Base-by-base conservation (phyloP, 768 basidiomycete species). In the Tylopilus subfusipes region DNA sequence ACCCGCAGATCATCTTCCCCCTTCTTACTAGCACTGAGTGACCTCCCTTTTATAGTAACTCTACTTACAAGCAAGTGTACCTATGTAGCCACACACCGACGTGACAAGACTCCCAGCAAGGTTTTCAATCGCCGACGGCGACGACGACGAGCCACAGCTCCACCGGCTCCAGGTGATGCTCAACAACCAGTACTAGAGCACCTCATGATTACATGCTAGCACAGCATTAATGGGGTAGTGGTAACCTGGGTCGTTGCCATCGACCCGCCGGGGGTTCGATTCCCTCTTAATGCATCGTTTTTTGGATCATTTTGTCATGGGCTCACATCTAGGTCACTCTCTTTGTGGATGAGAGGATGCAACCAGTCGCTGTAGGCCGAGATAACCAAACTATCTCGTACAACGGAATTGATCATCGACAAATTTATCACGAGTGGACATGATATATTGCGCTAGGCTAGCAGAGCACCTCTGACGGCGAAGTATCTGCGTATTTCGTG, bases 191-290 rank as follows among this genome's bases (percentile, higher is more conserved):
- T 7, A 6, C 6, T 36, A 18, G 36, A 36, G 36, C n/a, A 7
- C 36, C 18, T 4, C 6, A 8, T 8, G 38, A 3, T 2, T 19
- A 8, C 19, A 3, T 10, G 8, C 25, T 3, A 24, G 31, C 82
- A 83, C 79, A 14, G 75, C 79, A 80, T 80, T 76, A 80, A 78
- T 81, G 78, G 80, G 78, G 79, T 80, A 81, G 79, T 79, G 78
- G 78, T 81, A 80, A 81, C 79, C 80, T 81, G 78, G 80, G 79
- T 81, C 76, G 79, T 81, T 81, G 80, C 79, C 79, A 81, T 82
- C 84, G 85, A 86, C 83, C 85, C 85, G 85, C 85, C 85, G 85
- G 83, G 84, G 84, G 84, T 86, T 86, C 84, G 82, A 86, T 86
- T 85, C 84, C 84, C 63, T 3, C 63, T 64, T 63, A 61, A 64